These are phyloP conservation scores for Talaromyces sp. DNA, from an alignment of 2,329 filamentous ascomycete species.

Conservation along the genomic window DNA sequence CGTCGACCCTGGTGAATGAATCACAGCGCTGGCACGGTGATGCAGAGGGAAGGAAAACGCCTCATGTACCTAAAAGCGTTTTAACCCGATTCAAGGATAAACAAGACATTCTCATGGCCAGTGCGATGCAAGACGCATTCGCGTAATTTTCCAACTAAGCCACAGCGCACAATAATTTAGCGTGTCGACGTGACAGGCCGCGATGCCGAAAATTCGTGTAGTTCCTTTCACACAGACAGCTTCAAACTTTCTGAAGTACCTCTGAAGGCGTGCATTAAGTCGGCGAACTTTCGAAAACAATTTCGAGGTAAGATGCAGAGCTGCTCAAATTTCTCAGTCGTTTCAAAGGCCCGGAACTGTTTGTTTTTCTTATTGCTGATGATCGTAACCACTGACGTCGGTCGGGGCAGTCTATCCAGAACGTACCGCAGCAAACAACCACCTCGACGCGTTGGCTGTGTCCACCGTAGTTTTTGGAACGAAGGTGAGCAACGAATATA, in stretches of 20 bases:
- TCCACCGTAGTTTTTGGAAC: not conserved
- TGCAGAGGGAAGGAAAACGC: not conserved
- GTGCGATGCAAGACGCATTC: not conserved
- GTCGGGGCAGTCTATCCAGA: not conserved
- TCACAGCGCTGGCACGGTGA: not conserved
- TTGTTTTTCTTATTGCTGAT: not conserved
- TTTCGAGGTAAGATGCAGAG: not conserved
- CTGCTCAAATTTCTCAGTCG: not conserved
- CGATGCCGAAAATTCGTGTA: not conserved
- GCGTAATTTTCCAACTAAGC: not conserved
- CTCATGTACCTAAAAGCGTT: not conserved
- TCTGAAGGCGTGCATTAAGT: not conserved
- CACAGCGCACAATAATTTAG: not conserved
- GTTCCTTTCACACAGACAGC: not conserved
- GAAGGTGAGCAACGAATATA: not conserved
- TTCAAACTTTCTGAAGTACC: not conserved
- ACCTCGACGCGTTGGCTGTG: not conserved
- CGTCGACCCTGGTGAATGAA: too few relatives aligned
- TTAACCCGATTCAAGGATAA: not conserved
- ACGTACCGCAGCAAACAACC: not conserved
- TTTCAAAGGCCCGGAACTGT: not conserved
- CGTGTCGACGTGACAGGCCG: not conserved
- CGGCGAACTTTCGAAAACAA: not conserved
- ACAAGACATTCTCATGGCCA: not conserved
- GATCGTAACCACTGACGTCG: not conserved